phyloP scores from a whole-genome alignment of 148 eudicot species.

The Chenopodium suecicum region DNA sequence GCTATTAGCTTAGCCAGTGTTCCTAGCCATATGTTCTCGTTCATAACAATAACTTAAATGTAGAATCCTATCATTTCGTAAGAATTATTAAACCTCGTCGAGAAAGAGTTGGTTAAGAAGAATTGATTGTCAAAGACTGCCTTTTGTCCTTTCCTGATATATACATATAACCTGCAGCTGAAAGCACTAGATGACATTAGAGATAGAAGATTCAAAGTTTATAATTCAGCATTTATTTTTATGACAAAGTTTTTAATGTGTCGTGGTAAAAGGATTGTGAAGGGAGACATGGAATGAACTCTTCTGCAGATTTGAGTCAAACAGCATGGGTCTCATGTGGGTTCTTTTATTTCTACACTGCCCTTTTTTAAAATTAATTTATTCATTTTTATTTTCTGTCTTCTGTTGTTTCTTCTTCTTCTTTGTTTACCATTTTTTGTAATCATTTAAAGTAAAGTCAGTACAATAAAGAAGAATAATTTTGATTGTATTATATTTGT shows the following conservation, averaged over 20 bases:
- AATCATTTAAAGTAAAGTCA: slow-evolving; percentile 13
- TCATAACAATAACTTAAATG: no score
- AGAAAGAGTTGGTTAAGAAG: neutral
- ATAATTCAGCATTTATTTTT: slow-evolving; percentile 15
- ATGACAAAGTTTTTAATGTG: slow-evolving; percentile 28
- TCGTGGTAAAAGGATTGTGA: slow-evolving; percentile 36
- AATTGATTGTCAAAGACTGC: neutral
- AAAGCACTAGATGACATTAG: slow-evolving; percentile 15
- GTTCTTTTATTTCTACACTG: slow-evolving; percentile 38
- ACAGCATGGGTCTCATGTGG: slow-evolving; percentile 81
- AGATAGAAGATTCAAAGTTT: slow-evolving; percentile 17
- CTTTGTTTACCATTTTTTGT: neutral
- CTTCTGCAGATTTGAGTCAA: slow-evolving; percentile 36
- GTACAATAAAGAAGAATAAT: neutral
- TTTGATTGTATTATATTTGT: neutral
- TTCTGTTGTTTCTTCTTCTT: neutral
- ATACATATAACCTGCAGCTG: slow-evolving; percentile 23
- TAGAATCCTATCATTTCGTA: neutral
- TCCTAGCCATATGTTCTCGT: neutral
- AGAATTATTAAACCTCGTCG: neutral
- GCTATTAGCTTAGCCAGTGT: no score
- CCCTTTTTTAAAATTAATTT: neutral
- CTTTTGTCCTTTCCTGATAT: neutral
- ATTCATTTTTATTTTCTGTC: neutral
- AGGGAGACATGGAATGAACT: slow-evolving; percentile 39